Conservation (phyloP, 2,329 filamentous ascomycete species). For the Zasmidium angulare region DNA sequence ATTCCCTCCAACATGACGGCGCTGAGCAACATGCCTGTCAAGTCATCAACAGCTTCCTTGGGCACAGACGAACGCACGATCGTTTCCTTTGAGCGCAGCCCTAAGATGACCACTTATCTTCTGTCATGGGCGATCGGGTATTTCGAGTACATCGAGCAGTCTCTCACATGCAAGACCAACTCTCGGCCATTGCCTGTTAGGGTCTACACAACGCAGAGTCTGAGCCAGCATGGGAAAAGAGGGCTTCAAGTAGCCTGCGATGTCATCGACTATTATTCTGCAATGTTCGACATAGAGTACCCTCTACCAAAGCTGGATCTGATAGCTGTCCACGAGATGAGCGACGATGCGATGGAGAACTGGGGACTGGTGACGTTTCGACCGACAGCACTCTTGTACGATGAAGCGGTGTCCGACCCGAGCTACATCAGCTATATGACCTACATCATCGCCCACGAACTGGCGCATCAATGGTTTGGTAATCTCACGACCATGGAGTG, state of each 20-base stretch:
- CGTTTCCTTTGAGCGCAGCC: constrained; percentile 77
- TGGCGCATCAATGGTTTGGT: constrained; percentile 93
- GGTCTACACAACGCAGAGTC: constrained; percentile 86
- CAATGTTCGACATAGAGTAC: constrained; percentile 83
- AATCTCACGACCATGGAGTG: constrained; percentile 96
- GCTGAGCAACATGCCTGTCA: constrained; percentile 83
- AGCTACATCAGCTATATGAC: constrained; percentile 87
- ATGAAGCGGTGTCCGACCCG: constrained; percentile 83
- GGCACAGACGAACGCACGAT: constrained; percentile 51
- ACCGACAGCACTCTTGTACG: constrained; percentile 90
- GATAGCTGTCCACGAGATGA: constrained; percentile 84
- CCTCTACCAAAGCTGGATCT: constrained; percentile 87
- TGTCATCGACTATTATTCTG: constrained; percentile 79
- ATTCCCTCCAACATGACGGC: constrained; percentile 81
- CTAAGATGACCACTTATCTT: constrained; percentile 84
- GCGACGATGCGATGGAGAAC: constrained; percentile 81
- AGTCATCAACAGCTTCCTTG: not conserved
- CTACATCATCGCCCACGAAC: constrained; percentile 91
- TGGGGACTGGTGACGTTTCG: constrained; percentile 89
- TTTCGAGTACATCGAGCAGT: constrained; percentile 90
- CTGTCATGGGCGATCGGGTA: constrained; percentile 91
- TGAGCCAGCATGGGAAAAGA: constrained; percentile 87
- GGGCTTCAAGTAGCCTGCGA: constrained; percentile 85
- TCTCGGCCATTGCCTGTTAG: constrained; percentile 85
- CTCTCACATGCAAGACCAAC: constrained; percentile 83